phyloP scores from a whole-genome alignment of 495 filamentous ascomycete genomes.

The Chaetomium fimeti region DNA sequence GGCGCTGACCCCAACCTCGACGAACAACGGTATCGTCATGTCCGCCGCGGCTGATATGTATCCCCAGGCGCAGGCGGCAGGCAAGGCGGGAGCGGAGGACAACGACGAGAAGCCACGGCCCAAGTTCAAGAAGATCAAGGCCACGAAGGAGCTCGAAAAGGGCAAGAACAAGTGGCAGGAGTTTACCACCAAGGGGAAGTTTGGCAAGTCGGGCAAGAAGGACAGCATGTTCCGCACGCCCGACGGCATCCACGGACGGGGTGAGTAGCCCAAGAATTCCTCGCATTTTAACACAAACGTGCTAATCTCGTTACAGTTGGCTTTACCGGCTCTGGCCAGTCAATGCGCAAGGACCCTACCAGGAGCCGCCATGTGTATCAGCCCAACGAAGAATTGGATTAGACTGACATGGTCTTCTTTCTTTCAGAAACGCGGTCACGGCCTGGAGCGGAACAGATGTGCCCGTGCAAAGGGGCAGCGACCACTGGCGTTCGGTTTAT shows the following conservation, averaged over 20 bases:
- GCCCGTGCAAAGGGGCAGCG: background rate
- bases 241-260: conserved; percentile 79
- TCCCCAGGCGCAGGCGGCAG: conserved; percentile 60
- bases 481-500: conserved; percentile 4
- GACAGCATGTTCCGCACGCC: conserved; percentile 97
- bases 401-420: conserved; percentile 31
- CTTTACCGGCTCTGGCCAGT: conserved; percentile 89
- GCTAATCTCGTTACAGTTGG: conserved; percentile 65
- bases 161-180: conserved; percentile 94
- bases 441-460: background rate
- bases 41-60: conserved; percentile 86
- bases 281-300: background rate
- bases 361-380: conserved; percentile 85
- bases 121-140: conserved; percentile 74
- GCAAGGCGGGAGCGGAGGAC: conserved; percentile 50
- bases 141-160: conserved; percentile 82
- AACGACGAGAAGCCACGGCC: conserved; percentile 45
- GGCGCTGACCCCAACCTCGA: conserved; percentile 23
- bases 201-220: conserved; percentile 73
- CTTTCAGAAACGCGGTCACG: conserved; percentile 26
- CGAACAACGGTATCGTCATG: conserved; percentile 63
- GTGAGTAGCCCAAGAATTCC: conserved; percentile 45
- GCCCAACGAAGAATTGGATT: conserved; percentile 72
- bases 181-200: conserved; percentile 77
- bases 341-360: conserved; percentile 87